Conservation (phyloP, 768 basidiomycete species). For the Lactarius trivialis region DNA sequence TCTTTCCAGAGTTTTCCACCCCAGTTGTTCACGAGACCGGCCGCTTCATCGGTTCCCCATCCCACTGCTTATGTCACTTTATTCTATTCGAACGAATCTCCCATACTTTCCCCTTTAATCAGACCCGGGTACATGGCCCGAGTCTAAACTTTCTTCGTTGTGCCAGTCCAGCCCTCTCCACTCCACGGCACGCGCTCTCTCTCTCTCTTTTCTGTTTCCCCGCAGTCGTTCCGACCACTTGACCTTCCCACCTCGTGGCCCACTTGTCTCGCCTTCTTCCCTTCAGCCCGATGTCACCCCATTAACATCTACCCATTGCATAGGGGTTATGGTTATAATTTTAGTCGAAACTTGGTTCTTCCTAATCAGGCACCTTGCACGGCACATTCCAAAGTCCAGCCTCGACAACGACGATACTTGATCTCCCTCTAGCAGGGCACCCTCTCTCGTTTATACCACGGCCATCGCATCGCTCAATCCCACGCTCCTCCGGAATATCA, state of each 20-base stretch:
- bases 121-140: constrained; percentile 9
- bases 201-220: constrained; percentile 16
- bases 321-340: background rate
- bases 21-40: constrained; percentile 14
- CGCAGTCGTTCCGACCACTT: constrained; percentile 18
- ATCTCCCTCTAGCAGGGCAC: background rate
- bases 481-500: background rate
- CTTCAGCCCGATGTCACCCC: background rate
- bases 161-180: constrained; percentile 1
- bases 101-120: constrained; percentile 8
- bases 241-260: background rate
- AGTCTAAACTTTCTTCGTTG: constrained; percentile 21
- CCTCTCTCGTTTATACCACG: constrained; percentile 1
- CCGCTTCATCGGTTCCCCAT: constrained; percentile 9
- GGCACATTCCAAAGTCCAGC: background rate
- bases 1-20: constrained; percentile 15
- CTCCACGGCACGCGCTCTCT: background rate
- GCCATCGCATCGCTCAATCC: background rate
- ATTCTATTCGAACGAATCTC: constrained; percentile 13
- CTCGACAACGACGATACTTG: background rate
- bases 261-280: background rate
- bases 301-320: background rate
- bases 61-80: constrained; percentile 6
- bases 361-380: background rate
- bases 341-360: background rate